Evolutionary conservation across 345 rosid species (phyloP).

Genomic region (Eucalyptus curtisii): DNA sequence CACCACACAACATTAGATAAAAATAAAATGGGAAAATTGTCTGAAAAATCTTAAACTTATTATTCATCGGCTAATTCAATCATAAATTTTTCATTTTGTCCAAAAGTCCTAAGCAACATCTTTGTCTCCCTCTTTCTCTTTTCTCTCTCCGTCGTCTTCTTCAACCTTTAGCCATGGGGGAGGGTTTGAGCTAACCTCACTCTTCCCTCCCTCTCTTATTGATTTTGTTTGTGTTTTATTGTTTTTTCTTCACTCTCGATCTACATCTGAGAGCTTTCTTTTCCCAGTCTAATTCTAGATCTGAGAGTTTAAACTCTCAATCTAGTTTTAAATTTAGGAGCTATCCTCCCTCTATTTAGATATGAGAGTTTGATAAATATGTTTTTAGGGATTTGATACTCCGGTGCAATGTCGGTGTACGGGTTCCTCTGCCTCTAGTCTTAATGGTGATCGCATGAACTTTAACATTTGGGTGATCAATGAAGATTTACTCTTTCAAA

Average conservation of each 20-base stretch:
- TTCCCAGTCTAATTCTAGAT: neutral
- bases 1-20: neutral
- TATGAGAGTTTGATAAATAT: too few relatives aligned
- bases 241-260: neutral
- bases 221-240: neutral
- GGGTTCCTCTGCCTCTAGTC: neutral
- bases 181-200: neutral
- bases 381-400: neutral
- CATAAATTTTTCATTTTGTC: neutral
- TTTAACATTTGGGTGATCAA: too few relatives aligned
- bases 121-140: too few relatives aligned
- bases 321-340: neutral
- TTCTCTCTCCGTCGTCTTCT: neutral
- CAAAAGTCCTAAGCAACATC: neutral
- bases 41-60: neutral
- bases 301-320: neutral
- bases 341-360: neutral
- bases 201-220: too few relatives aligned
- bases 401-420: neutral
- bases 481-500: too few relatives aligned
- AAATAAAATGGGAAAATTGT: neutral
- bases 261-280: neutral
- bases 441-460: too few relatives aligned
- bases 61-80: fast-evolving
- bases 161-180: neutral